Evolutionary conservation across 169 alveolate genomes (phyloP), one percentile per base, ranked within the genome.

Genomic region (Plasmodium berghei): DNA sequence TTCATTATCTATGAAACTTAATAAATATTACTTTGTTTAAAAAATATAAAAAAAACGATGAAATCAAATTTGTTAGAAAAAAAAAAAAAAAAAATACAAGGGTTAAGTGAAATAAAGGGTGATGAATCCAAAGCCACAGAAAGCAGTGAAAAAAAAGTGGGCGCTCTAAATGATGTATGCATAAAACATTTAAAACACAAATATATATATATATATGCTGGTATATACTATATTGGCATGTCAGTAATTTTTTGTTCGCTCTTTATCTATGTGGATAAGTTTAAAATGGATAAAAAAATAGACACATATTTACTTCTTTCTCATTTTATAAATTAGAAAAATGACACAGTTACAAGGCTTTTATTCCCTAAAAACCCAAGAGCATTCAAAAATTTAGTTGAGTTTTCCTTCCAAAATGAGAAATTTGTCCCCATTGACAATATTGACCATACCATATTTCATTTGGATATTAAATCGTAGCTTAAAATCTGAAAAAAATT

Each of bases 331-430:
- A 34, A 56, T 9, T 34, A 83, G 90, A 83, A 83, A 69, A 69
- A 83, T 28, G 90, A 83, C 40, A 83, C 83, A 12, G n/a, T 83
- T 6, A 83, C 85, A 16, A 22, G 90, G 66, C 69, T 83, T 67
- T 72, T 83, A 48, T 83, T 67, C 20, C 90, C 90, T 40, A 83
- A 83, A 48, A 83, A 83, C 28, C 90, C 90, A 67, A 83, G 90
- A 56, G 90, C 90, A 9, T 83, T 55, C 45, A 61, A 56, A 6
- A 83, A 67, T 48, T 61, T 83, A 46, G 48, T 83, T 12, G 90
- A 83, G 55, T 83, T 66, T 83, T 83, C 90, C 16, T 83, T 83
- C 42, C 20, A 64, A 9, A 83, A 83, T 83, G 90, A 83, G 18
- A 55, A 83, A 16, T 83, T 83, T 61, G 67, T 63, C 16, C 24